These are phyloP conservation scores for Thuja plicata DNA, from an alignment of 83 land plant species.

Conservation along the genomic window DNA sequence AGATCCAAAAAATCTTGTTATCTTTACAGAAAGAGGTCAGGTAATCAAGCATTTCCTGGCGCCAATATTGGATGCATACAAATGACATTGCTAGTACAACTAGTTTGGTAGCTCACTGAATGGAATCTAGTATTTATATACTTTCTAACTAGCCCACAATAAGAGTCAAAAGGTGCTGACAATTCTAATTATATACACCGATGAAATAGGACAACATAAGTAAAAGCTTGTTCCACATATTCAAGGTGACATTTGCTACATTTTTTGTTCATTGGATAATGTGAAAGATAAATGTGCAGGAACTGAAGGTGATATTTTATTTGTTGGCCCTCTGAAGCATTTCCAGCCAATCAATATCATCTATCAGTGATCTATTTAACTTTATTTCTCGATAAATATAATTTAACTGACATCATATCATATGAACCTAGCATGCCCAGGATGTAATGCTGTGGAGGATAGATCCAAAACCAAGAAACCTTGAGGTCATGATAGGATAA, in stretches of 20 bases:
- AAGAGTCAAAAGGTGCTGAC: neutral
- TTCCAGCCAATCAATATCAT: neutral
- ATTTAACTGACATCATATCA: neutral
- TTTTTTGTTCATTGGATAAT: neutral
- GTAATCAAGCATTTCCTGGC: conserved; percentile 24
- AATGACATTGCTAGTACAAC: neutral
- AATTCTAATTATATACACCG: neutral
- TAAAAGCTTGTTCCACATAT: neutral
- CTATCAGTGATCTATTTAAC: neutral
- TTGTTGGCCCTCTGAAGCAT: neutral
- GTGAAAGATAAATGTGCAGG: neutral
- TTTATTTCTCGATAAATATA: neutral
- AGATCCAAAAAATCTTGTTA: conserved; percentile 77
- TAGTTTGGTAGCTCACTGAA: neutral
- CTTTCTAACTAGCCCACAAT: neutral
- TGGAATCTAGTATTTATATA: neutral
- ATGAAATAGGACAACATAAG: neutral
- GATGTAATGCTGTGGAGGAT: neutral
- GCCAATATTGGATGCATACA: neutral
- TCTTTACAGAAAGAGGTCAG: conserved; percentile 92
- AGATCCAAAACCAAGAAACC: neutral
- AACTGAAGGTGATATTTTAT: neutral
- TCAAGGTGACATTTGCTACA: neutral
- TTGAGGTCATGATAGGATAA: neutral
- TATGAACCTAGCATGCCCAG: neutral